These are phyloP conservation scores for Penicillium steckii DNA, from an alignment of 495 filamentous ascomycete species.

Conservation along the genomic window DNA sequence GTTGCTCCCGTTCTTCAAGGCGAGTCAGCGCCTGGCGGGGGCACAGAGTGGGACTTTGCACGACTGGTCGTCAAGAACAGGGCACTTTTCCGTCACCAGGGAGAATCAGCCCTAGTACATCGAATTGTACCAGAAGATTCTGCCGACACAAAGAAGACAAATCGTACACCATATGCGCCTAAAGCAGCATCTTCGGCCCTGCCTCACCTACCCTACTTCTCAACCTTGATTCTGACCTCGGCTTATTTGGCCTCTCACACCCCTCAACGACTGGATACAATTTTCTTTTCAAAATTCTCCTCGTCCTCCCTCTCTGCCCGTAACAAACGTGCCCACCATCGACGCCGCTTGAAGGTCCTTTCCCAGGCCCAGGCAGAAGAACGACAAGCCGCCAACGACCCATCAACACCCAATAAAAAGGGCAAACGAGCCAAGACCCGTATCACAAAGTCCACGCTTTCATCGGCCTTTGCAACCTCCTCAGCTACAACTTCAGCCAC, in stretches of 20 bases:
- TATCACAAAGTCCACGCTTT: conserved; percentile 49
- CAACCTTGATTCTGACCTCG: conserved; percentile 78
- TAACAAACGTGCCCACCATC: conserved; percentile 57
- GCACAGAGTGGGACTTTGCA: conserved; percentile 73
- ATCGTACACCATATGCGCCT: conserved; percentile 27
- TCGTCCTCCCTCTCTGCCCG: conserved; percentile 49
- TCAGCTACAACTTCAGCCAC: conserved; percentile 40
- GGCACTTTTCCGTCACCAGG: conserved; percentile 73
- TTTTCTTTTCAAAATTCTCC: conserved; percentile 81
- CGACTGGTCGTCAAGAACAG: conserved; percentile 74
- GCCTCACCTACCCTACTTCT: conserved; percentile 67
- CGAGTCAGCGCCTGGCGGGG: conserved; percentile 35
- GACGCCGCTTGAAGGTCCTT: conserved; percentile 47
- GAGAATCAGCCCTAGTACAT: conserved; percentile 69
- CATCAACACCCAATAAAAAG: conserved; percentile 31
- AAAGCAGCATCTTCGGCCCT: conserved; percentile 36
- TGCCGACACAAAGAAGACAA: conserved; percentile 12
- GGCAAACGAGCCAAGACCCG: conserved; percentile 42
- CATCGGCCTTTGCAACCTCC: conserved; percentile 39
- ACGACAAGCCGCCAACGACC: conserved; percentile 24
- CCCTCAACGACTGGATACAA: conserved; percentile 69
- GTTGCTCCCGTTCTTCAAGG: conserved; percentile 45
- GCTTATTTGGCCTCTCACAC: conserved; percentile 93
- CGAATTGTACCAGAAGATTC: conserved; percentile 56
- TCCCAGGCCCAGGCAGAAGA: conserved; percentile 45